Conservation (phyloP, 2,329 filamentous ascomycete species). For the Amylocarpus encephaloides region DNA sequence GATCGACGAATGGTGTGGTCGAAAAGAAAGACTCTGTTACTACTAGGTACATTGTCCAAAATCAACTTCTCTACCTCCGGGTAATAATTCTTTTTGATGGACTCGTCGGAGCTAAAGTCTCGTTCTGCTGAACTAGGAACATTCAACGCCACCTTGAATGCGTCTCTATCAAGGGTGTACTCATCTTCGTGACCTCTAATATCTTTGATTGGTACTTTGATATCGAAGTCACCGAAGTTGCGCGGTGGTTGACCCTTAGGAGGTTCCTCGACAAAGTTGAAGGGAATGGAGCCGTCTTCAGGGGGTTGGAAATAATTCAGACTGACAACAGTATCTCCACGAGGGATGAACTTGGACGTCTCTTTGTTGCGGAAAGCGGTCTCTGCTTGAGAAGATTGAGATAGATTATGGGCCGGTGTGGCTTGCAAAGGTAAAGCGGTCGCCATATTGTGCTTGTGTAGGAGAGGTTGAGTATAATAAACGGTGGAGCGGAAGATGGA, state of each 20-base stretch:
- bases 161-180: constrained; percentile 65
- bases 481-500: too few relatives aligned
- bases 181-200: constrained; percentile 62
- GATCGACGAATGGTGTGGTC: constrained; percentile 82
- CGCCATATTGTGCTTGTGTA: constrained; percentile 32
- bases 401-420: constrained; percentile 37
- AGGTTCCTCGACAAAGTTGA: constrained; percentile 45
- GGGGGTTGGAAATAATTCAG: constrained; percentile 51
- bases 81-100: constrained; percentile 71
- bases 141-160: constrained; percentile 60
- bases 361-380: constrained; percentile 12
- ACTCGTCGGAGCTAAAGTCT: constrained; percentile 62
- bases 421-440: constrained; percentile 34
- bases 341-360: constrained; percentile 33
- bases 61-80: constrained; percentile 73
- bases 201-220: constrained; percentile 52
- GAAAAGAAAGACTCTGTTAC: constrained; percentile 65
- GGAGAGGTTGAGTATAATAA: background rate
- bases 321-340: constrained; percentile 43
- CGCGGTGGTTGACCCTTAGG: constrained; percentile 25
- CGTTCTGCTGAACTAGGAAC: constrained; percentile 50
- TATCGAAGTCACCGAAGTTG: constrained; percentile 28
- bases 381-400: constrained; percentile 24
- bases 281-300: constrained; percentile 46
- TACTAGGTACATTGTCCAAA: constrained; percentile 58